Base-by-base conservation (phyloP, 2,329 filamentous ascomycete species). In the Bipolaris oryzae region DNA sequence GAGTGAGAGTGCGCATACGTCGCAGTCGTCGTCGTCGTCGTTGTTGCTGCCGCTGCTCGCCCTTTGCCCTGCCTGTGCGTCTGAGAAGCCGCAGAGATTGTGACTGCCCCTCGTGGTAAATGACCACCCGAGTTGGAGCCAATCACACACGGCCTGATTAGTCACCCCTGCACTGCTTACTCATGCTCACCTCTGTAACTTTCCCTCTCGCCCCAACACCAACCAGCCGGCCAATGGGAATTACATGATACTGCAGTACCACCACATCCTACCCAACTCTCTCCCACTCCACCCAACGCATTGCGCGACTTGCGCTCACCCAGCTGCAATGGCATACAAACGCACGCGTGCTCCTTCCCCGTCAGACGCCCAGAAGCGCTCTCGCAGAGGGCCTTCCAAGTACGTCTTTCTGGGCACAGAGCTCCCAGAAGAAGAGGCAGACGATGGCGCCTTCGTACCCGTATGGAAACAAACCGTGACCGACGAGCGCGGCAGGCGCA, bases 391-490 rank as follows among this genome's bases (percentile, higher is more conserved):
- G 16, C 57, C 50, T 11, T 20, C 60, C 15, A 90, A 42, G n/a
- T 68, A 69, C 50, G 63, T 75, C 4, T 62, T 64, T 11, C 58
- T 74, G 7, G 95, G 95, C 72, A 96, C 92, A 2, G 88, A 93
- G 7, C 83, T 99, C 15, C 92, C 90, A 3, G 83, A 89, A 46
- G 85, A 91, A 18, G 82, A 85, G 35, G 88, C 92, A 68, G 93
- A 98, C 75, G 91, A 97, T 79, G 94, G 93, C 60, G 92, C 91
- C 38, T 98, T 93, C 73, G 86, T 96, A 15, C 95, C 95, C 0
- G 79, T 96, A n/a, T 98, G 95, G 92, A 96, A 98, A 80, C 95
- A 99, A 81, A 94, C 97, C 74, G 93, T 96, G 74, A 90, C 89
- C 57, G 95, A 99, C 77, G 95, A 97, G 73, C 88, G 88, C 64